Conservation (phyloP, 441 rosid species). For the Jatropha multifida region DNA sequence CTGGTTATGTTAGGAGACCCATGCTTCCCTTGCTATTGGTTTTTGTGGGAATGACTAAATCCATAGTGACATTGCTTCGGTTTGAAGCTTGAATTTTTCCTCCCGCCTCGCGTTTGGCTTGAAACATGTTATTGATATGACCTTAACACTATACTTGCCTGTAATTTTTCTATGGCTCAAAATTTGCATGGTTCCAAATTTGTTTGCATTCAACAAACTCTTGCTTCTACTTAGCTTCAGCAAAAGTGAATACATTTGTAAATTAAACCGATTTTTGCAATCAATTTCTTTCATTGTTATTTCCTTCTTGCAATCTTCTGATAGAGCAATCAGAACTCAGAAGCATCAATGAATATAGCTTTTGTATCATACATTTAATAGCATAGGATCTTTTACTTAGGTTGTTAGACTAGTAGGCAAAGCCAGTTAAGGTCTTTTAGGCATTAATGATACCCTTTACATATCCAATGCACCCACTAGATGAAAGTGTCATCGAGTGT, state of each 20-base stretch:
- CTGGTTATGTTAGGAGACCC: background rate
- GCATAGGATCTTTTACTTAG: too few relatives aligned
- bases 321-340: background rate
- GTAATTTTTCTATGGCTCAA: background rate
- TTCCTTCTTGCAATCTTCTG: background rate
- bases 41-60: background rate
- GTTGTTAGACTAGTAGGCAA: too few relatives aligned
- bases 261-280: background rate
- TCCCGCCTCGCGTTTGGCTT: background rate
- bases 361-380: too few relatives aligned
- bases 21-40: background rate
- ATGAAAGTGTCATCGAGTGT: background rate
- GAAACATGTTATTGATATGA: background rate
- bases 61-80: background rate
- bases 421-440: background rate
- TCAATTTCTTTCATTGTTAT: background rate
- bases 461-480: background rate
- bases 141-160: background rate
- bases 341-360: background rate
- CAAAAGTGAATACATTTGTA: background rate
- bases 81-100: background rate
- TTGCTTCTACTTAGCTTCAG: background rate
- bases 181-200: background rate
- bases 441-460: background rate
- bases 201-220: background rate